Evolutionary conservation across 176 grass and related monocot species (phyloP), one percentile per base, ranked within the genome.

Genomic region (Phoenix roebelenii): DNA sequence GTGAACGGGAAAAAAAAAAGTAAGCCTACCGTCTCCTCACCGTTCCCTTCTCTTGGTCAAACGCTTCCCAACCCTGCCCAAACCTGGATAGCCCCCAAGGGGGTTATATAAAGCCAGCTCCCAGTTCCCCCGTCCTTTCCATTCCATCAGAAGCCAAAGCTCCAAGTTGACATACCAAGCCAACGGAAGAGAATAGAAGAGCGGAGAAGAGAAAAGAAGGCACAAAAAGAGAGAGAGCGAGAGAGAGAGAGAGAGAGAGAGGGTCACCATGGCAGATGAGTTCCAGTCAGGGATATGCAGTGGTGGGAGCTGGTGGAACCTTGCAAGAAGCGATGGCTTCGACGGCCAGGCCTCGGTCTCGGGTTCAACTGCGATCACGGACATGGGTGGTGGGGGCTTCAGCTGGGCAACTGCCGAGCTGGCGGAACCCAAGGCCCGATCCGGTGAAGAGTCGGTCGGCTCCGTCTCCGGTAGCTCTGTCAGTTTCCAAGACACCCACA

Each of bases 241-340:
- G 67, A 4, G 55, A 35, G 12, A 57, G 44, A 67, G 61, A 52
- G 16, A 58, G 71, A 23, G 44, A 71, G 50, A 28, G 18, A 52
- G 25, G 0, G 71, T 14, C 10, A 44, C 10, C 23, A 74, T 80
- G 77, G 77, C 70, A 60, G 77, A 80, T 63, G 64, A 69, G 29
- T 68, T 74, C 28, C 50, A 44, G 23, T 26, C 76, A 67, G 69
- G 65, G 60, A 79, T 79, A 52, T 74, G 70, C 22, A 69, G 70
- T 17, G 71, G 56, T 51, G 26, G 60, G 18, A 63, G 57, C 64
- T 80, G 77, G 77, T 80, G 70, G 70, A 80, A 80, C 22, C 71
- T 71, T n/a, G 60, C 58, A 30, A 23, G 15, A 35, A 73, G 24
- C 25, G 29, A 16, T 14, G 25, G 58, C 19, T 66, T 74, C 25